Base-by-base conservation (phyloP, 306 rosid species). In the Prunus padus region DNA sequence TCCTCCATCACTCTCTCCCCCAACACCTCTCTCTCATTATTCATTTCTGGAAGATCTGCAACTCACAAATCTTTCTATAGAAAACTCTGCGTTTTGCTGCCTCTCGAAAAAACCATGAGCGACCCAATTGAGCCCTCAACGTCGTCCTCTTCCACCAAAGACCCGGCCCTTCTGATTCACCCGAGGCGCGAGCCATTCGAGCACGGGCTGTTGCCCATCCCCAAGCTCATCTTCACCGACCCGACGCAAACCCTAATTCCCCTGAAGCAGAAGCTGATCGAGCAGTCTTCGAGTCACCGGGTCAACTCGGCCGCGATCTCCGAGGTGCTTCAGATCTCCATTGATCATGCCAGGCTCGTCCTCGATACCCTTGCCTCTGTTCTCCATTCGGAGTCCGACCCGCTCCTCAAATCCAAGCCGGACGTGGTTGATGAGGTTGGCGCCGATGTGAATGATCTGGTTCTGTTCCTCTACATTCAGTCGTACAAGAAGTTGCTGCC, bases 111-210 rank as follows among this genome's bases (percentile, higher is more conserved):
- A 62, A 66, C 91, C 81, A 94, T 94, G 98, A 75, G 85, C 74
- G 95, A 90, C 22, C 83, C 90, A 56, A 88, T 81, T 72, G 88
- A 91, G 60, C 79, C 93, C 18, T 76, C 88, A 54, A 76, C 92
- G 37, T 81, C 91, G 4, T 65, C 85, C 49, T 67, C 88, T 1
- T 40, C 86, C 47, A 16, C 88, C 0, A 79, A 72, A 70, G 97
- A 91, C 82, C 84, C 92, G 10, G 59, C 61, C 82, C 77, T 85
- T 71, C 76, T 91, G 75, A 72, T 96, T 67, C 98, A 80, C 78
- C 96, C 97, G 0, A 80, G 98, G 42, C 96, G 98, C 18, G 97
- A 89, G 81, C 96, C 92, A 11, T 93, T 93, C 85, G 97, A 93
- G 77, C 90, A 91, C 78, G 98, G 94, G 23, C 97, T 93, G 70